Conservation (phyloP, 2,329 filamentous ascomycete species). For the Parafenestella ontariensis region DNA sequence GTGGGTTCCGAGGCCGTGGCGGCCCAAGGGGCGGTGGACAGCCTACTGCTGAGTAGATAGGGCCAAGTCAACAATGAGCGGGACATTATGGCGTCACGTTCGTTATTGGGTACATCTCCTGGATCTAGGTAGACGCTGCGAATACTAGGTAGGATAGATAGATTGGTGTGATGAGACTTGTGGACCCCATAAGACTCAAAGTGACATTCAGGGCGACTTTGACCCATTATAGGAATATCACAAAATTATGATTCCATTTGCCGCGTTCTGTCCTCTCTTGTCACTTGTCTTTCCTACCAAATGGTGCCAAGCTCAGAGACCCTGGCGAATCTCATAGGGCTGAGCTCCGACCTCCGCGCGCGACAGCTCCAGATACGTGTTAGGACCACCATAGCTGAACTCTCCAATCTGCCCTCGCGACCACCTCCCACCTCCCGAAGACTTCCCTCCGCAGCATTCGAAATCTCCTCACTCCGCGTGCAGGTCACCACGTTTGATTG, state of each 20-base stretch:
- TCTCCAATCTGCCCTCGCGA: constrained; percentile 12
- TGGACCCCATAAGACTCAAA: neutral
- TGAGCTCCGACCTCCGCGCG: constrained; percentile 31
- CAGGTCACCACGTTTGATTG: neutral
- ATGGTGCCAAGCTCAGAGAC: constrained; percentile 1
- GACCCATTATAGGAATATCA: neutral
- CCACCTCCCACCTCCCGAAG: constrained; percentile 3
- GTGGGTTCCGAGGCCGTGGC: constrained; percentile 40
- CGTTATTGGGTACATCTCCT: neutral
- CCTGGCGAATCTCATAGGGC: constrained; percentile 26
- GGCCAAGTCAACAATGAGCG: neutral
- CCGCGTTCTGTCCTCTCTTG: neutral
- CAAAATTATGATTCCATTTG: neutral
- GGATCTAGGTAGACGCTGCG: neutral
- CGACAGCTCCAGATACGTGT: constrained; percentile 45
- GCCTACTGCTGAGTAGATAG: constrained; percentile 24
- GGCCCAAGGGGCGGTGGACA: constrained; percentile 35
- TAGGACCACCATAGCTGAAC: constrained; percentile 28
- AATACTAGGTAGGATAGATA: neutral
- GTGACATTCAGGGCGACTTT: neutral
- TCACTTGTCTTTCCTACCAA: neutral
- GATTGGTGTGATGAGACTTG: neutral
- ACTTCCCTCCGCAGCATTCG: neutral
- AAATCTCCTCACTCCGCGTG: neutral
- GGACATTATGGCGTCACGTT: neutral